Conservation (phyloP, 2,329 filamentous ascomycete species). For the Orbilia javanica region DNA sequence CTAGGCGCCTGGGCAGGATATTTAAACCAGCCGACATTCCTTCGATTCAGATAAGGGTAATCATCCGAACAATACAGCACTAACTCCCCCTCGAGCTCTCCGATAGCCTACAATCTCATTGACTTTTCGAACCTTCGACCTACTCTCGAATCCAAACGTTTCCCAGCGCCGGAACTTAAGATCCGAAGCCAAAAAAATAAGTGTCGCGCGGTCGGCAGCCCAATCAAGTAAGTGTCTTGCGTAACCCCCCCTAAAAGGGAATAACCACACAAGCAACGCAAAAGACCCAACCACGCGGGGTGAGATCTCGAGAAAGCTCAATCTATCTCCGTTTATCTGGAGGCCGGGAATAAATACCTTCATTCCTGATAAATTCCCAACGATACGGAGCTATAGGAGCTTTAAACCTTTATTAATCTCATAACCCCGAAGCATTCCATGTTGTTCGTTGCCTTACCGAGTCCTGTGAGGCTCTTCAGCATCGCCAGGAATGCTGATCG, state of each 20-base stretch:
- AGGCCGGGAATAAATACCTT: constrained; percentile 18
- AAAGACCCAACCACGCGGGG: constrained; percentile 29
- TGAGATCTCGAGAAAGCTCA: constrained; percentile 29
- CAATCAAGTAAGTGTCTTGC: constrained; percentile 51
- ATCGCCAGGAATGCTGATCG: constrained; percentile 42
- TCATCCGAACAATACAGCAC: constrained; percentile 26
- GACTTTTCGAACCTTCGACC: neutral
- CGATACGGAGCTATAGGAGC: neutral
- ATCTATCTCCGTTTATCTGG: constrained; percentile 17
- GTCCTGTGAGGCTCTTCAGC: constrained; percentile 21
- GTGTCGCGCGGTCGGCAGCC: constrained; percentile 20
- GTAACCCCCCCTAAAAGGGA: constrained; percentile 43
- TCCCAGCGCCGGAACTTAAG: constrained; percentile 14
- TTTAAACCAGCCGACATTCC: constrained; percentile 36
- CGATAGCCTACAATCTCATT: constrained; percentile 8
- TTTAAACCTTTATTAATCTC: constrained; percentile 18
- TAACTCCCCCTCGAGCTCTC: constrained; percentile 12
- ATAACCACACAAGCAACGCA: constrained; percentile 51
- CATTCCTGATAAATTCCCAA: neutral
- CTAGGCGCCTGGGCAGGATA: constrained; percentile 1
- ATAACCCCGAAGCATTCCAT: constrained; percentile 33
- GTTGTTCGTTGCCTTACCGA: constrained; percentile 22
- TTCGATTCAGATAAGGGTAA: constrained; percentile 5
- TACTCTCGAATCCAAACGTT: neutral
- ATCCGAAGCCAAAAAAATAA: constrained; percentile 31